phyloP scores from a whole-genome alignment of 1,139 yeast species.

The Yamadazyma kanchanaburiensis region DNA sequence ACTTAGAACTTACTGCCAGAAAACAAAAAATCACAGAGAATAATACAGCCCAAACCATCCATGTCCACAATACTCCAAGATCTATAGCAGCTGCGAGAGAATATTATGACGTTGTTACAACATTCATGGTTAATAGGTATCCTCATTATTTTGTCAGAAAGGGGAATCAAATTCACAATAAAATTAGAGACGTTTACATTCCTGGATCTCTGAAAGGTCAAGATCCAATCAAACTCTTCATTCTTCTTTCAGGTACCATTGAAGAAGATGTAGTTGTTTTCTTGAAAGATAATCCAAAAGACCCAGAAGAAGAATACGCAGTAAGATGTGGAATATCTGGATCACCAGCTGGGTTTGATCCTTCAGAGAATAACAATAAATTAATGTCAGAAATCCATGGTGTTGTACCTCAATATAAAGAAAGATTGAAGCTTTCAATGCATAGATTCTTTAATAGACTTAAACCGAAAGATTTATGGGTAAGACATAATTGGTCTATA shows the following conservation, averaged over 20 bases:
- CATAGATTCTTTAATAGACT: constrained; percentile 35
- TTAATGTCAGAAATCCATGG: constrained; percentile 38
- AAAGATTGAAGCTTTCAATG: constrained; percentile 34
- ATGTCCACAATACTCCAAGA: constrained; percentile 16
- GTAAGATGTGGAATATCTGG: constrained; percentile 35
- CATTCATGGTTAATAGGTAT: constrained; percentile 27
- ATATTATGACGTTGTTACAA: constrained; percentile 25
- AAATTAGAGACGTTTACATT: constrained; percentile 24
- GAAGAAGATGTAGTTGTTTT: constrained; percentile 42
- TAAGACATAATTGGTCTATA: constrained; percentile 40
- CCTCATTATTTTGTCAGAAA: constrained; percentile 29
- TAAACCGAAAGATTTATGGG: constrained; percentile 37
- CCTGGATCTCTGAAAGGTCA: constrained; percentile 18
- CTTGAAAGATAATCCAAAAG: constrained; percentile 31
- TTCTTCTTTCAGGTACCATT: constrained; percentile 24
- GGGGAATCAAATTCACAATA: constrained; percentile 18
- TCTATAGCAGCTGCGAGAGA: constrained; percentile 29
- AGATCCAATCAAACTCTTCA: constrained; percentile 19
- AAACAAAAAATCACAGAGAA: constrained; percentile 18
- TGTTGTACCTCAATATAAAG: constrained; percentile 41
- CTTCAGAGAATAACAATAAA: constrained; percentile 27
- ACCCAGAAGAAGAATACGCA: constrained; percentile 33
- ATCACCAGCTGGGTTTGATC: constrained; percentile 45
- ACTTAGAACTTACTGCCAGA: constrained; percentile 19
- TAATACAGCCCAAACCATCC: constrained; percentile 21